These are phyloP conservation scores for Paramyrothecium roridum DNA, from an alignment of 2,329 filamentous ascomycete species.

Conservation along the genomic window DNA sequence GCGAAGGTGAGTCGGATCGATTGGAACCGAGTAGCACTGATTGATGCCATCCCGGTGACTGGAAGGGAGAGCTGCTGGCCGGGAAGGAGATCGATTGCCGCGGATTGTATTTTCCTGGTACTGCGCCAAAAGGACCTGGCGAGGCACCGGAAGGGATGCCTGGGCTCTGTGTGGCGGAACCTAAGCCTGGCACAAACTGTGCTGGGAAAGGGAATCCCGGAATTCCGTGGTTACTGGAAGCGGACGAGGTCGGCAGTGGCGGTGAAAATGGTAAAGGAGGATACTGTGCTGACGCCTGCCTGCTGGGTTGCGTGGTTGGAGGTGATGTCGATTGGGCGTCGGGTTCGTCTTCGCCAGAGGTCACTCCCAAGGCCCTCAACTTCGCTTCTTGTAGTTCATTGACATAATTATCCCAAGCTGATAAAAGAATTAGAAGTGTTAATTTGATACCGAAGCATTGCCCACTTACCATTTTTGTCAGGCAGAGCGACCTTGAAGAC, in stretches of 20 bases:
- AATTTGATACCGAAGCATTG: neutral
- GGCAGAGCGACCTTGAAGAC: conserved; percentile 65
- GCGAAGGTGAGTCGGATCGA: conserved; percentile 62
- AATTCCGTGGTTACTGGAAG: conserved; percentile 62
- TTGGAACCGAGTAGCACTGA: conserved; percentile 53
- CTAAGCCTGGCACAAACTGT: conserved; percentile 58
- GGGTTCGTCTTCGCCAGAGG: conserved; percentile 70
- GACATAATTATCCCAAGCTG: conserved; percentile 72
- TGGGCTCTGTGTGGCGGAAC: conserved; percentile 61
- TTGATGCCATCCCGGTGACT: conserved; percentile 57
- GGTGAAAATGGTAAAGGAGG: conserved; percentile 79
- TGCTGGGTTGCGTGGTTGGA: conserved; percentile 56
- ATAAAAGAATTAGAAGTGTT: conserved; percentile 8
- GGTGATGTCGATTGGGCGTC: conserved; percentile 63
- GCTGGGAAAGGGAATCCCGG: conserved; percentile 55
- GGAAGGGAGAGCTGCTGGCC: conserved; percentile 62
- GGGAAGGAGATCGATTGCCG: conserved; percentile 70
- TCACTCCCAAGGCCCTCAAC: conserved; percentile 85
- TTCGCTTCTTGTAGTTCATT: conserved; percentile 86
- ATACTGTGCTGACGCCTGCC: conserved; percentile 71
- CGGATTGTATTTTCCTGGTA: conserved; percentile 60
- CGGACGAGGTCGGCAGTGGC: conserved; percentile 75
- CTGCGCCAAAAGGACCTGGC: conserved; percentile 65
- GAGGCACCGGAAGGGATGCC: conserved; percentile 65
- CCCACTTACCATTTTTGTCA: conserved; percentile 56